phyloP scores from a whole-genome alignment of 2,329 filamentous ascomycete genomes.

The Cyanodermella asteris region DNA sequence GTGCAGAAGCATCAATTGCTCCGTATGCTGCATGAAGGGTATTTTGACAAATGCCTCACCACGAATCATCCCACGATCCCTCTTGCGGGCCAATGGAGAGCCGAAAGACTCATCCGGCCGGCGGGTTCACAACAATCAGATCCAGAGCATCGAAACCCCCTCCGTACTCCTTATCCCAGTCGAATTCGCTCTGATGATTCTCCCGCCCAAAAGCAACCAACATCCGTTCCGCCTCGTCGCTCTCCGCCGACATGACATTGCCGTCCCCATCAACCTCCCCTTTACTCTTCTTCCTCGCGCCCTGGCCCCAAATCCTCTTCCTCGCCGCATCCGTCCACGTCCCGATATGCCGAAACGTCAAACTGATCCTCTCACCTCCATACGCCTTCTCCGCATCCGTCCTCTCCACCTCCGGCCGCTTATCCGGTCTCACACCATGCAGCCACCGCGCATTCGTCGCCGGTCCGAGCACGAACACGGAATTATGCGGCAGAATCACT shows the following conservation, averaged over 20 bases:
- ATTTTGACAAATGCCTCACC: too few relatives aligned
- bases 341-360: slow-evolving; percentile 77
- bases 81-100: too few relatives aligned
- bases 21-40: too few relatives aligned
- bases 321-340: slow-evolving; percentile 54
- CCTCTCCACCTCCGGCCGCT: slow-evolving; percentile 47
- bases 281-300: slow-evolving; percentile 47
- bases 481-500: slow-evolving; percentile 65
- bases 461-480: slow-evolving; percentile 62
- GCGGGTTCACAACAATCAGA: slow-evolving; percentile 14
- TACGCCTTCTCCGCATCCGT: slow-evolving; percentile 47
- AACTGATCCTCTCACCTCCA: slow-evolving; percentile 58
- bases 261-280: slow-evolving; percentile 38
- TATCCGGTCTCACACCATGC: slow-evolving; percentile 80
- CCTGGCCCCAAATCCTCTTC: slow-evolving; percentile 71
- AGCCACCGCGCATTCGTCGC: slow-evolving; percentile 70
- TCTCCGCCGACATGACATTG: slow-evolving; percentile 47
- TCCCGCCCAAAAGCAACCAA: slow-evolving; percentile 65
- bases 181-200: slow-evolving; percentile 50
- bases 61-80: too few relatives aligned
- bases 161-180: slow-evolving; percentile 60
- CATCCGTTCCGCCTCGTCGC: slow-evolving; percentile 42
- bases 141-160: slow-evolving; percentile 56
- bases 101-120: too few relatives aligned
- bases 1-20: too few relatives aligned